Evolutionary conservation across 352 stramenopile genomes (phyloP).

Genomic region (Sclerospora graminicola): DNA sequence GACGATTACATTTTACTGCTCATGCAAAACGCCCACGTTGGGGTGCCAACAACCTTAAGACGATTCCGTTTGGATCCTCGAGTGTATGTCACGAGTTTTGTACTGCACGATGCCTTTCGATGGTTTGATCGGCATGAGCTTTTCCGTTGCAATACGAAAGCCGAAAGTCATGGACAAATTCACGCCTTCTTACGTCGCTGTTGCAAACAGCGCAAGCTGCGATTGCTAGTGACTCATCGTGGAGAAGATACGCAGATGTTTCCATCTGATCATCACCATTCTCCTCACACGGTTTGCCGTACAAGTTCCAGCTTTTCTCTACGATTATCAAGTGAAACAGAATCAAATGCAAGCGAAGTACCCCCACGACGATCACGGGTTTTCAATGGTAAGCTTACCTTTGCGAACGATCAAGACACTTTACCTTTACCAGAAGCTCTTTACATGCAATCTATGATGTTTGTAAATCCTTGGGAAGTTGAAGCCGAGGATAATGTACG

Average conservation of each 20-base stretch:
- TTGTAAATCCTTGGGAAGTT: slow-evolving; percentile 77
- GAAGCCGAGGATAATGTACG: slow-evolving; percentile 53
- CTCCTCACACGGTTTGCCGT: neutral
- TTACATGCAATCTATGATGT: slow-evolving; percentile 60
- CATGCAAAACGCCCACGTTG: slow-evolving; percentile 47
- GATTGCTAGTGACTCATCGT: slow-evolving; percentile 49
- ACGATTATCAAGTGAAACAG: slow-evolving; percentile 6
- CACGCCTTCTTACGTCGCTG: slow-evolving; percentile 59
- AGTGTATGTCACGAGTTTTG: slow-evolving; percentile 63
- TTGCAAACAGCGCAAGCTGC: slow-evolving; percentile 63
- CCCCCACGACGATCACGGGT: slow-evolving; percentile 1
- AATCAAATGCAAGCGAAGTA: slow-evolving; percentile 5
- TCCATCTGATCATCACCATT: slow-evolving; percentile 14
- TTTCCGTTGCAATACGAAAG: slow-evolving; percentile 19
- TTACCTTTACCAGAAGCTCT: slow-evolving; percentile 13
- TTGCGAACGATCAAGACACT: slow-evolving; percentile 6
- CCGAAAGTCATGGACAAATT: slow-evolving; percentile 18
- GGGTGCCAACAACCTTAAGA: slow-evolving; percentile 32
- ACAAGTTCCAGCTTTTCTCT: slow-evolving; percentile 2
- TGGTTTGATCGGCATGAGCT: slow-evolving; percentile 48
- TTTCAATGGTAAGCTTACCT: slow-evolving; percentile 5
- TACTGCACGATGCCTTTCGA: slow-evolving; percentile 53
- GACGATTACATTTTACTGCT: slow-evolving; percentile 70
- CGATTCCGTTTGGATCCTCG: slow-evolving; percentile 66
- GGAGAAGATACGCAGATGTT: slow-evolving; percentile 46